Conservation (phyloP, 768 basidiomycete genomes). For the Podaxis sp. region DNA sequence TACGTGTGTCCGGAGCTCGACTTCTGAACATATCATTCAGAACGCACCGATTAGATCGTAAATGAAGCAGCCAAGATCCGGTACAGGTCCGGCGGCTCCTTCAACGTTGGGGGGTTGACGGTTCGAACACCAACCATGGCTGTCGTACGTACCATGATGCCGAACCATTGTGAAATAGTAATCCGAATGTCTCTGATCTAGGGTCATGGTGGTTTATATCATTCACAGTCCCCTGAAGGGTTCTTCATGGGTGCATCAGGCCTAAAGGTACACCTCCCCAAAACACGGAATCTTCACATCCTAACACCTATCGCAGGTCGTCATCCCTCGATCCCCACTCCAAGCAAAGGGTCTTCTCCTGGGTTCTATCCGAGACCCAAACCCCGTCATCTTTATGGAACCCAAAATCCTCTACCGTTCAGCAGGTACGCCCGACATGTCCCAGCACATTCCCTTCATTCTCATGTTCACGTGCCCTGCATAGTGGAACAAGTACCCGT, state of each 20-base stretch:
- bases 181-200: slow-evolving; percentile 19
- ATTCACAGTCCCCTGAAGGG: slow-evolving; percentile 94
- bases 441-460: slow-evolving; percentile 2
- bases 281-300: not conserved
- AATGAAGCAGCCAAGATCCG: slow-evolving; percentile 95
- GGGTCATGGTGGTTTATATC: slow-evolving; percentile 89
- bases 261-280: slow-evolving; percentile 58
- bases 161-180: not conserved
- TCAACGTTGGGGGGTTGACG: slow-evolving; percentile 79
- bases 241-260: slow-evolving; percentile 92
- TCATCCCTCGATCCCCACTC: slow-evolving; percentile 92
- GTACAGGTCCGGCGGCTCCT: slow-evolving; percentile 85
- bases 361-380: slow-evolving; percentile 86
- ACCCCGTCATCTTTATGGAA: slow-evolving; percentile 95
- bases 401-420: slow-evolving; percentile 93
- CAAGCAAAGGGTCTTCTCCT: slow-evolving; percentile 94
- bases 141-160: slow-evolving; percentile 51
- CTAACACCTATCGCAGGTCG: slow-evolving; percentile 45
- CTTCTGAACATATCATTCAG: not conserved
- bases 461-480: slow-evolving; percentile 1
- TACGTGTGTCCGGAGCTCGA: slow-evolving; percentile 24
- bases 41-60: slow-evolving; percentile 60
- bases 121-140: slow-evolving; percentile 88
- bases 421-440: slow-evolving; percentile 46
- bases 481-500: slow-evolving; percentile 89